Evolutionary conservation across 305 asterid species (phyloP).

Genomic region (Plantago coronopus): DNA sequence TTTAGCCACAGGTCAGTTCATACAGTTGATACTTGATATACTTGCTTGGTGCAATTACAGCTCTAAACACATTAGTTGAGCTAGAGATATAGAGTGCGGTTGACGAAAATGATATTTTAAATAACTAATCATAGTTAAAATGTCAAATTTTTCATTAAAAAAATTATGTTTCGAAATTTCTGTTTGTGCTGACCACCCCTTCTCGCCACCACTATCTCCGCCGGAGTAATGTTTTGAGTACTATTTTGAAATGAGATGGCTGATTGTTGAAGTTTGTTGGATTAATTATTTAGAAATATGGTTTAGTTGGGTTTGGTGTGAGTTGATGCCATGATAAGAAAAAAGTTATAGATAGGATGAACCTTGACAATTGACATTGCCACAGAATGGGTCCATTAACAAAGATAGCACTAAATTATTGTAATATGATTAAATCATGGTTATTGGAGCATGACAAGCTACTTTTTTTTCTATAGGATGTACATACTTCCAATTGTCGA

Average conservation of each 20-base stretch:
- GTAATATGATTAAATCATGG: not conserved
- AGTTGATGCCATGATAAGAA: slow-evolving; percentile 13
- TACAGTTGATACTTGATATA: not conserved
- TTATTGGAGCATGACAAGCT: not conserved
- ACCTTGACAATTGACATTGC: not conserved
- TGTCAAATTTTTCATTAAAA: no score
- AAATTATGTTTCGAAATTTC: no score
- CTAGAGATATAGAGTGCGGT: no score
- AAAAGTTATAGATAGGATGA: slow-evolving; percentile 15
- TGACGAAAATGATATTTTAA: no score
- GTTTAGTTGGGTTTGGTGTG: not conserved
- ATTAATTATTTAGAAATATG: not conserved
- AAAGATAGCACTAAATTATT: not conserved
- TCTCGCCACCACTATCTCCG: no score
- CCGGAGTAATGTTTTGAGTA: no score
- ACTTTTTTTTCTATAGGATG: not conserved
- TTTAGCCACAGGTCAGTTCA: slow-evolving; percentile 61
- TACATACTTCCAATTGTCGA: no score
- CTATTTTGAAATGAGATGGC: no score
- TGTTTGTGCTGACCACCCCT: no score
- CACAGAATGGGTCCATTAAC: not conserved
- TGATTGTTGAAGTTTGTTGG: not conserved
- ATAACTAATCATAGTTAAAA: no score
- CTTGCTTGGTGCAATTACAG: no score
- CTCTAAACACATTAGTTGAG: no score